These are phyloP conservation scores for Rhizoclosmatium globosum DNA, from an alignment of 192 early-diverging fungal species.

Conservation along the genomic window DNA sequence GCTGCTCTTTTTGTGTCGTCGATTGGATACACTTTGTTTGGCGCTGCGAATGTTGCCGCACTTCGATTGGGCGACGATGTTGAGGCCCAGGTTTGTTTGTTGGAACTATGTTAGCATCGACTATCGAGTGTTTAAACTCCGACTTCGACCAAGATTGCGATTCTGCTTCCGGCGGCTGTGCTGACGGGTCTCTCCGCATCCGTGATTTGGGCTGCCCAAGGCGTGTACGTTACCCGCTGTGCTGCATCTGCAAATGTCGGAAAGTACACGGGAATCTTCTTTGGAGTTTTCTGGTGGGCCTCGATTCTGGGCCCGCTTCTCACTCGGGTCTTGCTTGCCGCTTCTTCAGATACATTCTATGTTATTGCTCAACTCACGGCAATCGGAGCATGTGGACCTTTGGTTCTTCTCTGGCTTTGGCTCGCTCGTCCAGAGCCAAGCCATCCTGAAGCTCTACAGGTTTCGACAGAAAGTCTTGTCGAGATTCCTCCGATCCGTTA, in stretches of 20 bases:
- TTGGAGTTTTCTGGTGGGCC: constrained; percentile 37
- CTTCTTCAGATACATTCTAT: background rate
- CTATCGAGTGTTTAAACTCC: no score
- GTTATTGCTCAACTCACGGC: constrained; percentile 25
- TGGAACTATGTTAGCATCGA: no score
- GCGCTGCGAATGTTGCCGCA: constrained; percentile 29
- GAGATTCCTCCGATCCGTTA: background rate
- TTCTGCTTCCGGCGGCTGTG: constrained; percentile 27
- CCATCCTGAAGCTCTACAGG: constrained; percentile 6
- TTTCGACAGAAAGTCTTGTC: background rate
- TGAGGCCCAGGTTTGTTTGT: constrained; percentile 16
- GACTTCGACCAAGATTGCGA: background rate
- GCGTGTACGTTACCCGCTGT: constrained; percentile 37
- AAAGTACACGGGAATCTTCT: constrained; percentile 38
- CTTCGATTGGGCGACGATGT: constrained; percentile 4
- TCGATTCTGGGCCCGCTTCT: constrained; percentile 34
- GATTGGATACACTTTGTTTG: constrained; percentile 24
- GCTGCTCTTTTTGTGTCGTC: constrained; percentile 28
- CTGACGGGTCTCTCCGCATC: constrained; percentile 34
- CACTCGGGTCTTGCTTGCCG: background rate
- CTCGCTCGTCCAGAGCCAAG: constrained; percentile 30
- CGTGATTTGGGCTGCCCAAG: constrained; percentile 40
- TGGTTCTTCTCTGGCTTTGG: constrained; percentile 21
- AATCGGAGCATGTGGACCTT: constrained; percentile 22
- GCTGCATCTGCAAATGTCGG: constrained; percentile 16